Evolutionary conservation across 1,139 yeast species (phyloP).

Genomic region (Geotrichum armillariae): DNA sequence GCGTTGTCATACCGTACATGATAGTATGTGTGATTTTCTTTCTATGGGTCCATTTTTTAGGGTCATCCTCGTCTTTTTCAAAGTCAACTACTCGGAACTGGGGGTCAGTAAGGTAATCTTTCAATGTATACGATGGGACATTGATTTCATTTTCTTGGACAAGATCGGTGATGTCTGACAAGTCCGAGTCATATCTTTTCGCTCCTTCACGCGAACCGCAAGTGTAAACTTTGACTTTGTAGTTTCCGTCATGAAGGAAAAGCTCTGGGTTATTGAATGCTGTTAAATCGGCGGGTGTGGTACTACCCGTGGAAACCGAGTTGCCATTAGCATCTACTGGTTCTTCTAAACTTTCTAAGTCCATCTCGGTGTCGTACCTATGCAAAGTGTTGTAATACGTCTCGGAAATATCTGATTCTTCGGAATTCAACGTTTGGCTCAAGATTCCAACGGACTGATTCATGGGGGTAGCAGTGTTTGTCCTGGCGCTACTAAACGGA

Average conservation of each 20-base stretch:
- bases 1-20: conserved; percentile 45
- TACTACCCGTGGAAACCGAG: not conserved
- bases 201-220: not conserved
- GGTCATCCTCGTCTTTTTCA: conserved; percentile 25
- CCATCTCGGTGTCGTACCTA: not conserved
- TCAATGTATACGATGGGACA: not conserved
- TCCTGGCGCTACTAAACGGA: too few species aligned
- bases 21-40: conserved; percentile 44
- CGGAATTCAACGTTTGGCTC: too few species aligned
- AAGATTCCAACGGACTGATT: too few species aligned
- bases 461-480: too few species aligned
- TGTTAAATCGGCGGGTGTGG: not conserved
- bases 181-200: not conserved
- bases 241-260: not conserved
- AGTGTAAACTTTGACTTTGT: not conserved
- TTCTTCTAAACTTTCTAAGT: not conserved
- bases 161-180: not conserved
- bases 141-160: not conserved
- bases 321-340: not conserved
- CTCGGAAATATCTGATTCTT: not conserved
- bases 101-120: not conserved
- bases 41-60: conserved; percentile 36
- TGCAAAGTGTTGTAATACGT: not conserved
- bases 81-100: conserved; percentile 2
- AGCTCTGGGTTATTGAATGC: not conserved